These are phyloP conservation scores for Carpinus fangiana DNA, from an alignment of 306 rosid genomes.

Conservation along the genomic window DNA sequence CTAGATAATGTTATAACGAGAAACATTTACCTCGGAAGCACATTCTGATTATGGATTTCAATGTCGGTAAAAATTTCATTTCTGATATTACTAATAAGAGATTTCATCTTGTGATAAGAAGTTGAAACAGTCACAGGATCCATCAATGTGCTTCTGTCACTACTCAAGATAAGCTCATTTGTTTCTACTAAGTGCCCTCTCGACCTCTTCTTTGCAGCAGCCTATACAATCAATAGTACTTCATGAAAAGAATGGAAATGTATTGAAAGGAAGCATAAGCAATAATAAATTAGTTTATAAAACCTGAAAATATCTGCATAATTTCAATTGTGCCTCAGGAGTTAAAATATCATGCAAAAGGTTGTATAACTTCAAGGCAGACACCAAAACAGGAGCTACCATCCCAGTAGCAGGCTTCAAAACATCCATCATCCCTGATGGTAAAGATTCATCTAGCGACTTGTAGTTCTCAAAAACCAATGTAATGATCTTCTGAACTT, in stretches of 20 bases:
- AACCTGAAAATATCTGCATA: constrained; percentile 35
- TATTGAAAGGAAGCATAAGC: not conserved
- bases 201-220: constrained; percentile 39
- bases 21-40: constrained; percentile 40
- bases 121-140: constrained; percentile 17
- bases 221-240: constrained; percentile 17
- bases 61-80: constrained; percentile 42
- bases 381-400: constrained; percentile 36
- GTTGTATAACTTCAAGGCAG: constrained; percentile 35
- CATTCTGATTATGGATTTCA: constrained; percentile 31
- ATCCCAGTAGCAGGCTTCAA: constrained; percentile 22
- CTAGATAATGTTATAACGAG: not conserved
- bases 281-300: not conserved
- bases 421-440: constrained; percentile 32
- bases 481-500: constrained; percentile 32
- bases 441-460: constrained; percentile 37
- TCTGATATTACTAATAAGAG: constrained; percentile 25
- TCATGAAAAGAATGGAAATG: not conserved
- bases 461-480: constrained; percentile 43
- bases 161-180: constrained; percentile 24
- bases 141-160: constrained; percentile 3
- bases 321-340: constrained; percentile 34
- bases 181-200: constrained; percentile 31
- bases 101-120: constrained; percentile 35
- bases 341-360: constrained; percentile 36